Evolutionary conservation across 768 basidiomycete species (phyloP).

Genomic region (Xerocomus potaroensis): DNA sequence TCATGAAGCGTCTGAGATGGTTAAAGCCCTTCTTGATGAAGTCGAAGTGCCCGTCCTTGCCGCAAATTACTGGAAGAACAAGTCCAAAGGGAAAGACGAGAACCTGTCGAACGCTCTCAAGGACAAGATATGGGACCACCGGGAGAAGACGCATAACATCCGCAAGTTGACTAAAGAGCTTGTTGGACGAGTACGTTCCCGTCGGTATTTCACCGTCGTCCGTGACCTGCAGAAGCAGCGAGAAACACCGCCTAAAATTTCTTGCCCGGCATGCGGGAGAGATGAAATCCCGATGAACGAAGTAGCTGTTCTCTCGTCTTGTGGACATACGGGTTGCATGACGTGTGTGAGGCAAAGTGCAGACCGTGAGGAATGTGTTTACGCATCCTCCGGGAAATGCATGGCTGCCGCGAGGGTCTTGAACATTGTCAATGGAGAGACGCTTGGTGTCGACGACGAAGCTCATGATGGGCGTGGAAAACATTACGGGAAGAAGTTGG

Average conservation of each 20-base stretch:
- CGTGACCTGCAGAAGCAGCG: constrained; percentile 81
- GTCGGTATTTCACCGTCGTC: constrained; percentile 89
- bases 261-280: constrained; percentile 60
- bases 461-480: constrained; percentile 66
- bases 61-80: constrained; percentile 35
- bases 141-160: constrained; percentile 84
- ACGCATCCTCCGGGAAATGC: constrained; percentile 63
- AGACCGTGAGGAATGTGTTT: constrained; percentile 77
- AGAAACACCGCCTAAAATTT: constrained; percentile 51
- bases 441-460: constrained; percentile 75
- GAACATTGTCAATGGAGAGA: constrained; percentile 78
- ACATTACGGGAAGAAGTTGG: constrained; percentile 80
- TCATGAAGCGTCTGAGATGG: constrained; percentile 63
- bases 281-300: constrained; percentile 57
- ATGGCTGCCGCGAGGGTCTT: constrained; percentile 75
- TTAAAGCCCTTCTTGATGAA: constrained; percentile 55
- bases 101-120: constrained; percentile 51
- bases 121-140: constrained; percentile 72
- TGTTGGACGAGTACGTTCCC: constrained; percentile 82
- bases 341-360: constrained; percentile 70
- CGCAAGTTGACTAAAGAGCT: constrained; percentile 84
- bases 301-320: constrained; percentile 83
- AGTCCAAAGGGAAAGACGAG: constrained; percentile 51
- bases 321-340: constrained; percentile 84
- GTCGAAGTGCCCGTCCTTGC: constrained; percentile 44